Evolutionary conservation across 2,329 filamentous ascomycete genomes (phyloP).

Genomic region (Davidsoniella eucalypti): DNA sequence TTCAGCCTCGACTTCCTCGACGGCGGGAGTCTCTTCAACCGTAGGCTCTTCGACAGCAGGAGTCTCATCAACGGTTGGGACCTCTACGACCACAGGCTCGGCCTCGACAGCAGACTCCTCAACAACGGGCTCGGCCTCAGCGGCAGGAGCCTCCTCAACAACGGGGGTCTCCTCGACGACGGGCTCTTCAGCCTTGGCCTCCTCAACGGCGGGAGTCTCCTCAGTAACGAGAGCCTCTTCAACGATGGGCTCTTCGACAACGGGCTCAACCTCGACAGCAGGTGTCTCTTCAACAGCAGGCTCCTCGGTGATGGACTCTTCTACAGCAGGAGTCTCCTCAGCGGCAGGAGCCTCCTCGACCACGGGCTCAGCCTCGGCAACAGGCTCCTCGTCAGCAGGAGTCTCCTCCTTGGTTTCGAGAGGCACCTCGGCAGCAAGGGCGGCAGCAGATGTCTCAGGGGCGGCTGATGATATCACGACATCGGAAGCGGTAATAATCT

Average conservation of each 20-base stretch:
- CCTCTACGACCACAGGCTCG: conserved; percentile 23
- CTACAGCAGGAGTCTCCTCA: conserved; percentile 12
- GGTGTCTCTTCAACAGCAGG: conserved; percentile 41
- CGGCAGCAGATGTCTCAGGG: conserved; percentile 1
- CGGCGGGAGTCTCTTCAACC: neutral
- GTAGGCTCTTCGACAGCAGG: conserved; percentile 1
- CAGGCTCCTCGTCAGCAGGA: conserved; percentile 8
- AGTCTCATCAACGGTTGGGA: conserved; percentile 32
- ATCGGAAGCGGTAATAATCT: conserved; percentile 1
- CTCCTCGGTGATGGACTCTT: conserved; percentile 38
- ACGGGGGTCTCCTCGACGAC: conserved; percentile 38
- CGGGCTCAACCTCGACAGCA: conserved; percentile 42
- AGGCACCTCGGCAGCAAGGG: conserved; percentile 7
- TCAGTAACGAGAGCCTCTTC: neutral
- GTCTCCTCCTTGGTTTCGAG: conserved; percentile 4
- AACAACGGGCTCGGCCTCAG: conserved; percentile 28
- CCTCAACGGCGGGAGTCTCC: neutral
- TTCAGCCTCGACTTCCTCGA: conserved; percentile 4
- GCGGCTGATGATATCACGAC: conserved; percentile 4
- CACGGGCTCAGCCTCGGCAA: conserved; percentile 11
- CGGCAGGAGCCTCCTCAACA: conserved; percentile 58
- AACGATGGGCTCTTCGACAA: neutral
- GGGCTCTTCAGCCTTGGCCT: conserved; percentile 50
- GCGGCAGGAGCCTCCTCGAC: conserved; percentile 13
- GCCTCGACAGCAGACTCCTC: conserved; percentile 33